Base-by-base conservation (phyloP, 108 stramenopile species). In the Cylindrotheca closterium region DNA sequence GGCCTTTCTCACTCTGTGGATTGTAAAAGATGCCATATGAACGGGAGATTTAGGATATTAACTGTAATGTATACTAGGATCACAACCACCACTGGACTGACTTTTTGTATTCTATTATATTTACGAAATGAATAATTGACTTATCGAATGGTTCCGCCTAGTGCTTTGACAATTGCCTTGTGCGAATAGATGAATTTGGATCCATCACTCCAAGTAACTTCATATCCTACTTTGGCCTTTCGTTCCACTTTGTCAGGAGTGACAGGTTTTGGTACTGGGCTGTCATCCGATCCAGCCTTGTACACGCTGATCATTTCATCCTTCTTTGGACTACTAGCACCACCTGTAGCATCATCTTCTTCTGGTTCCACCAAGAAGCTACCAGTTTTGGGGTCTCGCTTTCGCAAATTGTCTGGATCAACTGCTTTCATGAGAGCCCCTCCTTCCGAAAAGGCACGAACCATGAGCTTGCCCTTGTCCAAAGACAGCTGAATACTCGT, bases 181-280 rank as follows among this genome's bases (percentile, higher is more conserved):
- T 81, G 73, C 4, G 85, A 86, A 56, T 95, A 95, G 24, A 95
- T 95, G 48, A 86, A 78, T 22, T 80, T 88, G 46, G 86, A 74
- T 17, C 91, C 88, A 70, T 93, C 89, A 15, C 82, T 82, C 91
- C 91, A 95, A 52, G 75, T 71, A 17, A 95, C 83, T 55, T 88
- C 76, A 77, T 83, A 93, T 25, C 94, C 94, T 33, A 93, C 91
- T 34, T 71, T 73, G 17, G 86, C 89, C 64, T 93, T 92, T 65
- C 79, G 87, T 29, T 83, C 74, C 4, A 92, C 37, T 51, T 34
- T 84, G 2, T 69, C 77, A 10, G 88, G 88, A 15, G 37, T 10
- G 51, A 82, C 75, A 1, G 84, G 58, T 24, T 63, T n/a, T 21
- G 34, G 18, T 53, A 24, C 51, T 24, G 51, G 30, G 57, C 27